These are phyloP conservation scores for Geum urbanum DNA, from an alignment of 306 rosid species.

Conservation along the genomic window DNA sequence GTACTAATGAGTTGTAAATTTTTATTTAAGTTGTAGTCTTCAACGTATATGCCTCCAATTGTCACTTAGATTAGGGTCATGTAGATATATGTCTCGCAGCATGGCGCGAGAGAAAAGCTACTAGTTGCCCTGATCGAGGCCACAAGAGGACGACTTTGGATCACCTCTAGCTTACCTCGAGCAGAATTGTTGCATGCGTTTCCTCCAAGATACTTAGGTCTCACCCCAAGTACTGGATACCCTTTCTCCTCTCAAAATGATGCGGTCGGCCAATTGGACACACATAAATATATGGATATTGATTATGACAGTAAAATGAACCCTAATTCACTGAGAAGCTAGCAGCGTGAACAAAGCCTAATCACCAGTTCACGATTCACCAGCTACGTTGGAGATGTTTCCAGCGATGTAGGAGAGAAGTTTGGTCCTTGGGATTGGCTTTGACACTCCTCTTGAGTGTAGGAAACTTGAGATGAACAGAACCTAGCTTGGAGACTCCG, in stretches of 20 bases:
- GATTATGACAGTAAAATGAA: too few relatives aligned
- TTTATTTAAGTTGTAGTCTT: too few relatives aligned
- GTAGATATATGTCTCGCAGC: too few relatives aligned
- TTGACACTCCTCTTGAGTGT: neutral
- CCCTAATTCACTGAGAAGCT: neutral
- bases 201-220: neutral
- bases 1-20: too few relatives aligned
- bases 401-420: neutral
- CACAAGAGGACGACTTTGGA: slow-evolving; percentile 3
- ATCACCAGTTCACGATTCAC: neutral
- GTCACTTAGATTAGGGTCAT: too few relatives aligned
- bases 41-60: too few relatives aligned
- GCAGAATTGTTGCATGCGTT: slow-evolving; percentile 14
- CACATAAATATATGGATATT: too few relatives aligned
- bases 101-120: too few relatives aligned
- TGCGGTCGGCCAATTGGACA: slow-evolving; percentile 22
- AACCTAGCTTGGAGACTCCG: too few relatives aligned
- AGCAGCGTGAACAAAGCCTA: neutral
- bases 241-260: slow-evolving; percentile 18
- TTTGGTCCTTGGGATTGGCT: neutral
- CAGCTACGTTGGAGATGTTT: neutral
- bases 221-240: neutral
- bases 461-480: neutral
- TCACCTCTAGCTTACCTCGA: neutral
- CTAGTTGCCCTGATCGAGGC: too few relatives aligned